Evolutionary conservation across 768 basidiomycete genomes (phyloP), one percentile per base, ranked within the genome.

Genomic region (Tulasnella sp.): DNA sequence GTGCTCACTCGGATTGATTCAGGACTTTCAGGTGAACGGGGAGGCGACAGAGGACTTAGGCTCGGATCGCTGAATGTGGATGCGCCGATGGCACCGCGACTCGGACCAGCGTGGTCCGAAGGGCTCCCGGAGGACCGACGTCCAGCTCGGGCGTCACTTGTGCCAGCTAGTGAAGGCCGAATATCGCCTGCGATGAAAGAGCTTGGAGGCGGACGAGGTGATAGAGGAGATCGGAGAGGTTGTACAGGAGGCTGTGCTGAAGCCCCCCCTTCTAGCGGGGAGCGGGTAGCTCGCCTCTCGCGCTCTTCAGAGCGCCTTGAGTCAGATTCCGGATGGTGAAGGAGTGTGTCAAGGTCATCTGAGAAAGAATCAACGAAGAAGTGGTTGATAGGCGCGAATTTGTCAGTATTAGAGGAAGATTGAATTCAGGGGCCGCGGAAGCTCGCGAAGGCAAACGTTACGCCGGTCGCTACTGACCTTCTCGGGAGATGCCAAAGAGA

Each of bases 311-410:
- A 65, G 64, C 64, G 64, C 26, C 52, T 8, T 14, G 64, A 65
- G 12, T 26, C 0, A 65, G 64, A 34, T 16, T 64, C 63, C n/a
- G 29, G 11, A 32, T 35, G 16, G 7, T 29, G 69, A 70, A 70
- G 69, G 41, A 70, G 69, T 47, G 69, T 47, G 69, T 70, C 52
- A 32, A 70, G 69, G 47, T 70, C 69, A 52, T 70, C 69, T 70
- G 19, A 22, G 29, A 22, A 47, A 34, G 42, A 39, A 34, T 37
- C 22, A 29, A 19, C 3, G 39, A 41, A 29, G 7, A 22, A 40
- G 44, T 41, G 5, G 44, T 41, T n/a, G 11, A 32, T n/a, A 34
- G 11, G 64, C 35, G 64, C 12, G 64, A 65, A 19, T n/a, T 66
- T 16, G 64, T n/a, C 36, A 66, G 64, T 34, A 66, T 37, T 66